phyloP scores from a whole-genome alignment of 257 asterid species.

The Solanum paucissectum region DNA sequence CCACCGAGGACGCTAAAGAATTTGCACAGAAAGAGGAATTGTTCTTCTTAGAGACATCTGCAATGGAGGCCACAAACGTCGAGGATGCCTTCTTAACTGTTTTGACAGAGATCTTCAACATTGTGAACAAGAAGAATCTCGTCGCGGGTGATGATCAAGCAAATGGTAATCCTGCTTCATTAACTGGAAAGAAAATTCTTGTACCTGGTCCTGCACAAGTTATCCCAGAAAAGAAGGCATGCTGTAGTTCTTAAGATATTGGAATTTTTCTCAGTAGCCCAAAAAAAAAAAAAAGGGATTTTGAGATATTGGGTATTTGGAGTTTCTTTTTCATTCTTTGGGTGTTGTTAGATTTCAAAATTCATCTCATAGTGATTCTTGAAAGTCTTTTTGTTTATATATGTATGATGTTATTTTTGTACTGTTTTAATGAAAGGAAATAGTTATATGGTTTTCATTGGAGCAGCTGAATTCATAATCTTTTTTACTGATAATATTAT shows the following conservation, averaged over 20 bases:
- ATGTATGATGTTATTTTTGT: background rate
- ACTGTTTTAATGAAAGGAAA: background rate
- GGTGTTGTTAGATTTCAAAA: background rate
- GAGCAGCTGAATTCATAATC: background rate
- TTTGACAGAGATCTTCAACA: constrained; percentile 58
- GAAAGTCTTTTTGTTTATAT: background rate
- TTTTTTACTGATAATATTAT: background rate
- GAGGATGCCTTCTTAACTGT: constrained; percentile 59
- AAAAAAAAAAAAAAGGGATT: background rate
- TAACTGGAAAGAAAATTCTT: constrained; percentile 54
- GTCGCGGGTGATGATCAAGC: constrained; percentile 38
- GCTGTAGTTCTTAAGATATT: constrained; percentile 37
- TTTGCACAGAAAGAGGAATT: constrained; percentile 58
- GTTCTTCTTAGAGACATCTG: constrained; percentile 75
- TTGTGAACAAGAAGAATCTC: constrained; percentile 52
- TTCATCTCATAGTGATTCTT: background rate
- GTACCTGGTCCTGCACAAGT: constrained; percentile 62
- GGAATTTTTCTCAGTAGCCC: background rate
- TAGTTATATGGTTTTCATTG: background rate
- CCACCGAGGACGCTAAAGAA: constrained; percentile 76
- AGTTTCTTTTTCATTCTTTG: background rate
- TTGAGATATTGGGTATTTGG: constrained; percentile 4
- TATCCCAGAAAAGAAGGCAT: constrained; percentile 58
- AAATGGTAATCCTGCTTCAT: constrained; percentile 41
- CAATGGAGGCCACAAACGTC: constrained; percentile 52